phyloP scores from a whole-genome alignment of 352 stramenopile genomes.

The Aphanomyces stellatus region DNA sequence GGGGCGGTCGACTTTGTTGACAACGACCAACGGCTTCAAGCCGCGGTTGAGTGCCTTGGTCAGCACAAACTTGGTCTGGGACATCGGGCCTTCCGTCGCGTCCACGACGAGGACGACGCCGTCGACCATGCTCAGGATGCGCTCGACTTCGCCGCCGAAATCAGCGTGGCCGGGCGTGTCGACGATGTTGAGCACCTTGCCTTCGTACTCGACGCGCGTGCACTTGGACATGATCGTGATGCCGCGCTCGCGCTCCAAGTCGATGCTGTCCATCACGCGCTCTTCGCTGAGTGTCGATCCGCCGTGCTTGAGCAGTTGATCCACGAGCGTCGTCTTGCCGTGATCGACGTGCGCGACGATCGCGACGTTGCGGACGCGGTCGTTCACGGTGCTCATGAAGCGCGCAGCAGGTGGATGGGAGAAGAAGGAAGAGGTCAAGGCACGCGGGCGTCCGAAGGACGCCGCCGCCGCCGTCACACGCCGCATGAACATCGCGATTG shows the following conservation, averaged over 20 bases:
- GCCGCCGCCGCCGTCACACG: not conserved
- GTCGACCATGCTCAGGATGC: constrained; percentile 96
- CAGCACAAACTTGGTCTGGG: constrained; percentile 99
- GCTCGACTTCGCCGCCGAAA: constrained; percentile 97
- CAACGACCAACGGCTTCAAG: constrained; percentile 92
- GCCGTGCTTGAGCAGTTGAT: constrained; percentile 95
- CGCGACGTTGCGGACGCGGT: constrained; percentile 82
- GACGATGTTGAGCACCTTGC: constrained; percentile 94
- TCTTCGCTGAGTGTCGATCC: constrained; percentile 82
- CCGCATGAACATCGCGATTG: constrained; percentile 3
- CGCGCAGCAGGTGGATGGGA: not conserved
- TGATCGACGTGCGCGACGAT: constrained; percentile 97
- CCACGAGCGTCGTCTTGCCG: constrained; percentile 97
- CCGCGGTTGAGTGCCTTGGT: constrained; percentile 90
- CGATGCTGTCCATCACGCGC: constrained; percentile 97
- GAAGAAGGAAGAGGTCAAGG: not conserved
- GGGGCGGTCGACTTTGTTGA: constrained; percentile 98
- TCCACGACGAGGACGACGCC: constrained; percentile 97
- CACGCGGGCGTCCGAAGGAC: not conserved
- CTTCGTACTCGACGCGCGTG: constrained; percentile 92
- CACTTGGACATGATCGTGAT: constrained; percentile 99
- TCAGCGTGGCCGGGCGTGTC: constrained; percentile 98
- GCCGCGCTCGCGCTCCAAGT: constrained; percentile 96
- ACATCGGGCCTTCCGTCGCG: constrained; percentile 95
- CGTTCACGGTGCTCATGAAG: constrained; percentile 6